Conservation (phyloP, 1,139 yeast species). For the Nakaseomyces delphensis region DNA sequence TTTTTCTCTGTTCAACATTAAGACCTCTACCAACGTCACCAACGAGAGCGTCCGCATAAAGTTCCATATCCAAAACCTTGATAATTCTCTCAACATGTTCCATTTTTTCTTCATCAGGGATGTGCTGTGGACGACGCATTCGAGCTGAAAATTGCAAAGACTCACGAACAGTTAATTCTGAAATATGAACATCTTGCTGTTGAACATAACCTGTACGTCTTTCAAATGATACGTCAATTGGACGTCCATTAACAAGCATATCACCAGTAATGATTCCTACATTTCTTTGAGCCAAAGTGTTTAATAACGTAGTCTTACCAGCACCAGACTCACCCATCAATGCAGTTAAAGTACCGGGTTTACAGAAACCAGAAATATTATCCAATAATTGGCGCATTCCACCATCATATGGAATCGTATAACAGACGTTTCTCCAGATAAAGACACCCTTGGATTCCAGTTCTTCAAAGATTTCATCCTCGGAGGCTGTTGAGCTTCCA, state of each 20-base stretch:
- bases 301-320: constrained; percentile 52
- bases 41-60: constrained; percentile 44
- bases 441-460: constrained; percentile 29
- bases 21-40: constrained; percentile 44
- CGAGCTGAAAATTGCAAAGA: constrained; percentile 43
- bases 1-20: constrained; percentile 50
- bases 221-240: constrained; percentile 38
- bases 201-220: constrained; percentile 51
- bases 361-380: constrained; percentile 46
- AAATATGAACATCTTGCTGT: constrained; percentile 48
- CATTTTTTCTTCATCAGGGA: constrained; percentile 38
- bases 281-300: constrained; percentile 45
- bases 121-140: constrained; percentile 37
- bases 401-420: constrained; percentile 33
- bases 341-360: constrained; percentile 46
- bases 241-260: constrained; percentile 45
- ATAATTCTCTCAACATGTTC: constrained; percentile 43
- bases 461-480: constrained; percentile 19
- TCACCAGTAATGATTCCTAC: constrained; percentile 48
- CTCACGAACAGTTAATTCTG: constrained; percentile 43
- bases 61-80: constrained; percentile 39
- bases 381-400: constrained; percentile 38
- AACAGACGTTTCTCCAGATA: constrained; percentile 38
- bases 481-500: constrained; percentile 11
- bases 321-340: constrained; percentile 62